These are phyloP conservation scores for Clonostachys rosea DNA, from an alignment of 2,329 filamentous ascomycete species.

Conservation along the genomic window DNA sequence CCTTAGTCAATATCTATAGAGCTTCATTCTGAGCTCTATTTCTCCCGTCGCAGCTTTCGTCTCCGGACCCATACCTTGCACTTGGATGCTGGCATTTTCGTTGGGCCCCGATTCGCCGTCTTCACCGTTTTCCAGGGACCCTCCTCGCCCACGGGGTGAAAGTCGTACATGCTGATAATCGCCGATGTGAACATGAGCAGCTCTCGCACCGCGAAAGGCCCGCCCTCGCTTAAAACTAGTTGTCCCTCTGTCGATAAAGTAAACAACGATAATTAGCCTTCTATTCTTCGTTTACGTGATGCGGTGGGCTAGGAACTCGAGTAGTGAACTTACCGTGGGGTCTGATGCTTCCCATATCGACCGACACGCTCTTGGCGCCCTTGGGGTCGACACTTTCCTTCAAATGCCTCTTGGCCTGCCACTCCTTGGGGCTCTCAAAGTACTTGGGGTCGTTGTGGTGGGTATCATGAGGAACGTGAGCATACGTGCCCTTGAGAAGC, in stretches of 20 bases:
- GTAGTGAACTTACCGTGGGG: conserved; percentile 21
- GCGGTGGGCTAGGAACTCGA: no score
- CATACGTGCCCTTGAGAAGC: conserved; percentile 25
- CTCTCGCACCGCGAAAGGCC: conserved; percentile 22
- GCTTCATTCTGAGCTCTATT: not conserved
- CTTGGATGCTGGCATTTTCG: conserved; percentile 14
- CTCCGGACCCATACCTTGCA: conserved; percentile 24
- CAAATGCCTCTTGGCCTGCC: conserved; percentile 25
- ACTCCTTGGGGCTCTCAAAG: conserved; percentile 25
- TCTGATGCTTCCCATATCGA: conserved; percentile 17
- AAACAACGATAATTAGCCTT: conserved; percentile 3
- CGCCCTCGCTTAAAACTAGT: conserved; percentile 22
- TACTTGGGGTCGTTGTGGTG: conserved; percentile 24
- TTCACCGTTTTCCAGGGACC: conserved; percentile 15
- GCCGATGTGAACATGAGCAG: conserved; percentile 24
- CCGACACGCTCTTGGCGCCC: conserved; percentile 1
- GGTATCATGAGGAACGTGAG: conserved; percentile 23
- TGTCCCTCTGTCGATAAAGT: conserved; percentile 16
- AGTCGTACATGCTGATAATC: conserved; percentile 28
- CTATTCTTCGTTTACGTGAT: no score
- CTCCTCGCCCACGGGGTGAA: conserved; percentile 18
- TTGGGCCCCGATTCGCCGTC: conserved; percentile 15
- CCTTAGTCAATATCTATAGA: no score
- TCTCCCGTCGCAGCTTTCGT: conserved; percentile 7
- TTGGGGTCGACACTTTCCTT: conserved; percentile 7